phyloP scores from a whole-genome alignment of 1,284 basidiomycete species.

The Rhodotorula sp. region DNA sequence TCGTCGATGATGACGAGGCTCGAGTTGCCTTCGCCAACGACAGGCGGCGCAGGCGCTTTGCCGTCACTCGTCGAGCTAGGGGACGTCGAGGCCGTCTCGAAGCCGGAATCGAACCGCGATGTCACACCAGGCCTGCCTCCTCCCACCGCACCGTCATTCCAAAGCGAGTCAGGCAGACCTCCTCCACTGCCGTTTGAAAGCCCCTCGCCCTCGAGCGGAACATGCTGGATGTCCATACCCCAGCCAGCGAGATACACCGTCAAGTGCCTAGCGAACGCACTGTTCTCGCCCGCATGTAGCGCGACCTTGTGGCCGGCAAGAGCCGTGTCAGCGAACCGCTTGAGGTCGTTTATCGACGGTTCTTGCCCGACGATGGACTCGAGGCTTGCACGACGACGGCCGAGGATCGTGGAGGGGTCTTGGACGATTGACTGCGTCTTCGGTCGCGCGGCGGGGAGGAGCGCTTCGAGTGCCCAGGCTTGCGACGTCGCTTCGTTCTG shows the following conservation, averaged over 20 bases:
- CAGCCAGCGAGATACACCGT: constrained; percentile 88
- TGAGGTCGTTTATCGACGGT: constrained; percentile 57
- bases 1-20: constrained; percentile 83
- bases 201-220: constrained; percentile 56
- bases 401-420: constrained; percentile 43
- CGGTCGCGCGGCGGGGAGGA: constrained; percentile 28
- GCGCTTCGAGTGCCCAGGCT: constrained; percentile 27
- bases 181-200: constrained; percentile 7
- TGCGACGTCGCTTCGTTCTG: constrained; percentile 2
- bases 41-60: not conserved
- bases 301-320: constrained; percentile 75
- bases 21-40: constrained; percentile 22
- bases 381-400: constrained; percentile 47
- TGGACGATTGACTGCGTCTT: constrained; percentile 9
- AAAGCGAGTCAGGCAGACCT: not conserved
- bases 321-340: constrained; percentile 67
- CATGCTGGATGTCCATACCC: constrained; percentile 86
- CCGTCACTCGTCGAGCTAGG: not conserved
- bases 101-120: constrained; percentile 41
- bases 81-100: constrained; percentile 27
- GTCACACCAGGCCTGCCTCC: not conserved
- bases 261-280: constrained; percentile 82
- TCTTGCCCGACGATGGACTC: constrained; percentile 45
- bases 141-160: not conserved
- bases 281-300: constrained; percentile 74